Evolutionary conservation across 1,284 basidiomycete genomes (phyloP), one percentile per base, ranked within the genome.

Genomic region (Mycocalia duriaeana): DNA sequence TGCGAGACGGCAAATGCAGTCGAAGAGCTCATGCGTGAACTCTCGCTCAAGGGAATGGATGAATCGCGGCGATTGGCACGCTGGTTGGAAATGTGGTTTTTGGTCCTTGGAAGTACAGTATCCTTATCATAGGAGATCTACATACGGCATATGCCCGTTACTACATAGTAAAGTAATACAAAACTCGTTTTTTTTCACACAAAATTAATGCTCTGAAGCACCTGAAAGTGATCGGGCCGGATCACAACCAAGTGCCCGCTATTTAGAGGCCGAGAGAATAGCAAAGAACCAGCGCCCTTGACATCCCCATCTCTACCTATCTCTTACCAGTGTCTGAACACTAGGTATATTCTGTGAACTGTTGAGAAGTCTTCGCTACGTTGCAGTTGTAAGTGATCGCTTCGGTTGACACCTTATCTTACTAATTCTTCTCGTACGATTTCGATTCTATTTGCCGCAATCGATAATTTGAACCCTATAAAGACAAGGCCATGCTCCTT

Each of bases 11-110:
- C 73, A 5, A 63, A 64, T 23, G 77, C 81, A 1, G 76, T 92
- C 3, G 65, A 69, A 20, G 89, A 91, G 64, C 65, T 93, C 25
- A 61, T 87, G 65, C 54, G 58, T n/a, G 82, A 79, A 51, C 57
- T 69, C 25, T 60, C 60, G 24, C 50, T 55, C 24, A 52, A 57
- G 25, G 55, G 51, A 5, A 59, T 59, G 61, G 49, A 46, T 24
- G 61, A 68, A 53, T 64, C 64, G 14, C 57, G 56, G 28, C 53
- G 60, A 44, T 55, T 68, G 43, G 51, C 67, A 28, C 68, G 72
- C 46, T 85, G 80, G 79, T 49, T 92, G 50, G 79, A 87, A 57
- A 66, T 73, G 11, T 92, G 89, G 89, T 79, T 90, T 44, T 71
- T 87, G 69, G 71, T 91, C 25, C 64, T 91, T 13, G 73, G 80